Evolutionary conservation across 2,329 filamentous ascomycete genomes (phyloP).

Genomic region (Neocatenulostroma microsporum): DNA sequence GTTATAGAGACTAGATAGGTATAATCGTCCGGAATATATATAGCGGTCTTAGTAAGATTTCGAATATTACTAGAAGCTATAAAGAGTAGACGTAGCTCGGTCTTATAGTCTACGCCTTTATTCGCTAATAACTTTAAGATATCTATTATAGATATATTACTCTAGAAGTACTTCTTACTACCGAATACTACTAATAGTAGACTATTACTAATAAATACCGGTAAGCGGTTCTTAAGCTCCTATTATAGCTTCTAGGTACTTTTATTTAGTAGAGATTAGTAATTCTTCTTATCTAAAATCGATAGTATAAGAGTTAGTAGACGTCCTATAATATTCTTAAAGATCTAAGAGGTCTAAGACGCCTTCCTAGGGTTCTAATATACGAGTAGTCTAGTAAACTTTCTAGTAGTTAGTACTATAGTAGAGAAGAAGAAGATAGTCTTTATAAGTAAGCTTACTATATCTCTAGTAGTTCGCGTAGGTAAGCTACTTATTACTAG

Average conservation of each 20-base stretch:
- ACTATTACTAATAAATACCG: constrained; percentile 20
- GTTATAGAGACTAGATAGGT: constrained; percentile 17
- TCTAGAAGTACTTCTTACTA: constrained; percentile 33
- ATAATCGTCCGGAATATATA: constrained; percentile 27
- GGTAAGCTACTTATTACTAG: no score
- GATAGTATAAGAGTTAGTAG: no score
- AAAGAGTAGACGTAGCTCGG: constrained; percentile 26
- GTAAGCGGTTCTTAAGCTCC: constrained; percentile 19
- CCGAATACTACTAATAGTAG: constrained; percentile 14
- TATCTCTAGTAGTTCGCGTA: no score
- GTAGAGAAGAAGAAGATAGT: no score
- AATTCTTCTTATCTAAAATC: constrained; percentile 29
- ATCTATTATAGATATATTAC: constrained; percentile 36
- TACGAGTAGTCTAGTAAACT: no score
- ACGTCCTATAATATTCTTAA: no score
- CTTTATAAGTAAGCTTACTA: no score
- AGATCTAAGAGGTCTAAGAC: no score
- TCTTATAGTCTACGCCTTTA: constrained; percentile 19
- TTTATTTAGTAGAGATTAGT: constrained; percentile 25
- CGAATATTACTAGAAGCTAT: constrained; percentile 36
- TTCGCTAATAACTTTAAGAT: constrained; percentile 29
- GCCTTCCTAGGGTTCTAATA: no score
- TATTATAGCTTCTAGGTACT: constrained; percentile 27
- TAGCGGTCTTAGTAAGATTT: constrained; percentile 38
- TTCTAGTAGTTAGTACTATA: no score